phyloP scores from a whole-genome alignment of 148 eudicot genomes.

The Rhododendron ovatum region DNA sequence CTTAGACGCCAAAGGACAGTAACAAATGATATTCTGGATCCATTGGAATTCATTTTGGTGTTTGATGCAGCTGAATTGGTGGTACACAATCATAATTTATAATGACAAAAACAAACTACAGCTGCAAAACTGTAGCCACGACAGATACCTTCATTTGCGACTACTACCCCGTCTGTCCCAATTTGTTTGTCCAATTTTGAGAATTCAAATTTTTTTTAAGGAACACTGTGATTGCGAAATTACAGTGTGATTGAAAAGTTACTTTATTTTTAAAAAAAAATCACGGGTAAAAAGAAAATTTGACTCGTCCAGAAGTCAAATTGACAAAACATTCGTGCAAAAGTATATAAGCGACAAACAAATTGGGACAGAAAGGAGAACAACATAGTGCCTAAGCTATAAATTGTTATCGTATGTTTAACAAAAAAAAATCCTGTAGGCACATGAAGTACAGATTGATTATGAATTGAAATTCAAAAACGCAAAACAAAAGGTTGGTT shows the following conservation, averaged over 20 bases:
- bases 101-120: background rate
- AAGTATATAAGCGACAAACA: background rate
- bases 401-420: background rate
- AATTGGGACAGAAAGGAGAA: background rate
- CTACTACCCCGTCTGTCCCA: background rate
- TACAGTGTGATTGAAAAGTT: no score
- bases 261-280: no score
- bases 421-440: background rate
- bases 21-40: background rate
- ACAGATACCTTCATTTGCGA: background rate
- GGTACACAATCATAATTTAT: background rate
- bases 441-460: background rate
- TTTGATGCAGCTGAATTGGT: background rate
- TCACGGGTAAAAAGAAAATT: background rate
- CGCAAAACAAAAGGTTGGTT: background rate
- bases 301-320: background rate
- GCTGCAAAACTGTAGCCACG: background rate
- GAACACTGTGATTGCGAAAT: background rate
- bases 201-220: background rate
- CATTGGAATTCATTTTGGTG: background rate
- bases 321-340: background rate
- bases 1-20: background rate
- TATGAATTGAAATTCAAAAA: background rate
- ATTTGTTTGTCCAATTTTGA: background rate
- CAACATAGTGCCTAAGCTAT: background rate